A percentile compares a stretch with the other conserved stretches of the same genome.
Conservation (phyloP, 306 rosid genomes). For the Rosa rugosa region DNA sequence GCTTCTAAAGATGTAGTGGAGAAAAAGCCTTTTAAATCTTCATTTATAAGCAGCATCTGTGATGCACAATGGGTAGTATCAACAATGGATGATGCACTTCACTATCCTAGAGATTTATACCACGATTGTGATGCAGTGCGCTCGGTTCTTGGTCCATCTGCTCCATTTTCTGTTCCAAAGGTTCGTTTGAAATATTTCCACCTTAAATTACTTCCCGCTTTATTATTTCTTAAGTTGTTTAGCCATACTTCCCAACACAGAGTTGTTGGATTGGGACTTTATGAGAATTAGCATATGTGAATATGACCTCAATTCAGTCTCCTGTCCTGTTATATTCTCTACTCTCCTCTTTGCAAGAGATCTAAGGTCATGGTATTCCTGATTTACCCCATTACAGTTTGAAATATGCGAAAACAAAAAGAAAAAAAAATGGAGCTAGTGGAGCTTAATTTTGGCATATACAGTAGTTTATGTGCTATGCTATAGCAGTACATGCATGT, state of each 20-base stretch:
- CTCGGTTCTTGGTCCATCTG: slow-evolving; percentile 62
- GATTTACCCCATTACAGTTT: not conserved
- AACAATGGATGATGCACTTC: slow-evolving; percentile 62
- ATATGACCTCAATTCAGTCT: not conserved
- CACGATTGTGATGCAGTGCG: slow-evolving; percentile 73
- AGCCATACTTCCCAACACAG: not conserved
- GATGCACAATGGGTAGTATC: slow-evolving; percentile 75
- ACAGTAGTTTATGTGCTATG: not conserved
- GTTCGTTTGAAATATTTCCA: slow-evolving; percentile 39
- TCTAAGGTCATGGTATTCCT: not conserved
- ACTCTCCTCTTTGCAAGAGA: not conserved
- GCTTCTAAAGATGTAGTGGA: slow-evolving; percentile 43
- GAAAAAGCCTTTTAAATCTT: slow-evolving; percentile 57
- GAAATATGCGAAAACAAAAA: not conserved
- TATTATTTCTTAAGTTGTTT: not conserved
- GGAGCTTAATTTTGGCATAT: not conserved
- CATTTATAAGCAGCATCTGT: slow-evolving; percentile 63
- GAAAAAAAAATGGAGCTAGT: not conserved
- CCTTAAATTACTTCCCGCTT: not conserved
- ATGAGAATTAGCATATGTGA: not conserved
- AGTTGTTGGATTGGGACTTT: not conserved
- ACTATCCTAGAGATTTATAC: slow-evolving; percentile 72
- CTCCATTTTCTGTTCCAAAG: slow-evolving; percentile 89
- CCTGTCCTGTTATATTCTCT: not conserved
- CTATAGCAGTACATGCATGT: not conserved